A percentile compares a stretch with the other conserved stretches of the same genome.
Evolutionary conservation across 2,329 filamentous ascomycete genomes (phyloP).

Genomic region (Fusarium succisae): DNA sequence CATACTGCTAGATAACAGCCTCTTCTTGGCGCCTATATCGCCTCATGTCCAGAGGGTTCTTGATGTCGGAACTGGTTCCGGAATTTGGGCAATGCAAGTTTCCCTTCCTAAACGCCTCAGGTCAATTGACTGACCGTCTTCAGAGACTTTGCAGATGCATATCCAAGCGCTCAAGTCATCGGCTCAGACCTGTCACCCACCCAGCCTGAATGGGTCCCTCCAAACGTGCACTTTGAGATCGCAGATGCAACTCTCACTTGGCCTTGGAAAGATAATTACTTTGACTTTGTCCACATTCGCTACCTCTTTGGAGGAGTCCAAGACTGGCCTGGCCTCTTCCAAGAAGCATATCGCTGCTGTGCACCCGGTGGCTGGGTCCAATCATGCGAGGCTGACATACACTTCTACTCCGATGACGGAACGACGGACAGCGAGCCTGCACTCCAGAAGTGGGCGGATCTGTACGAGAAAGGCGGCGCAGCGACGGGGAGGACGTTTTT

Average conservation of each 20-base stretch:
- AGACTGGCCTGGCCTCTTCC: constrained; percentile 30
- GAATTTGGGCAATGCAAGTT: constrained; percentile 29
- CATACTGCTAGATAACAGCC: constrained; percentile 31
- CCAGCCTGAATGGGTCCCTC: constrained; percentile 37
- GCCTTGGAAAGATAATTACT: constrained; percentile 33
- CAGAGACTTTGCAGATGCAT: constrained; percentile 35
- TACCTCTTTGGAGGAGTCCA: constrained; percentile 34
- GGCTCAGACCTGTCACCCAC: constrained; percentile 36
- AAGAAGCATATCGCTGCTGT: constrained; percentile 34
- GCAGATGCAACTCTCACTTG: constrained; percentile 33
- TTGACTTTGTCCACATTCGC: constrained; percentile 35
- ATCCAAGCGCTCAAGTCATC: constrained; percentile 27
- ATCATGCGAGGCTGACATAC: constrained; percentile 33
- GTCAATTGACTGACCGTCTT: not conserved
- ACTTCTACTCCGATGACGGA: constrained; percentile 30
- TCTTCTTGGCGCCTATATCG: constrained; percentile 35
- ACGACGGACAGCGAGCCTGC: constrained; percentile 23
- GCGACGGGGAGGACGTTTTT: constrained; percentile 21
- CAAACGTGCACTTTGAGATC: constrained; percentile 34
- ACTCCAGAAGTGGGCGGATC: constrained; percentile 13
- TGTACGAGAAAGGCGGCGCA: constrained; percentile 19
- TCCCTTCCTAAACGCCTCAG: too few relatives aligned
- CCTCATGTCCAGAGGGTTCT: constrained; percentile 34
- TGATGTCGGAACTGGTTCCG: constrained; percentile 39
- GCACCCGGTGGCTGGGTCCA: constrained; percentile 33